Conservation (phyloP, 2,329 filamentous ascomycete species). For the Coniochaeta hoffmannii region DNA sequence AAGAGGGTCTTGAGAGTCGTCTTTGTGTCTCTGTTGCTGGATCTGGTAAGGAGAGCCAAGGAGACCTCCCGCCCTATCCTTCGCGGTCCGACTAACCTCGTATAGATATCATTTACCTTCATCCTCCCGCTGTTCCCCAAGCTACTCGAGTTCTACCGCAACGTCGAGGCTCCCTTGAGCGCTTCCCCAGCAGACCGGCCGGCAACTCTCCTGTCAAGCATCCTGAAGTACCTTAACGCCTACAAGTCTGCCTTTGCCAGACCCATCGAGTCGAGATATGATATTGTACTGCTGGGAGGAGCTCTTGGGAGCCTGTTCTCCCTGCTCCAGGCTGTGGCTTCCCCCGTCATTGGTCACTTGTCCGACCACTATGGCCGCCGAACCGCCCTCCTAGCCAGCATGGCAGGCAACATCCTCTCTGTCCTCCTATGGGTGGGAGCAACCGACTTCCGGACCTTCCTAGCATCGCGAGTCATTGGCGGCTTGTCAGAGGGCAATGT, state of each 20-base stretch:
- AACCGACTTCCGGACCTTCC: conserved; percentile 89
- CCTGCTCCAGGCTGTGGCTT: conserved; percentile 84
- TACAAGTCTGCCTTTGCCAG: conserved; percentile 92
- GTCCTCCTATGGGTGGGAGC: conserved; percentile 92
- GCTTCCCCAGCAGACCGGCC: conserved; percentile 29
- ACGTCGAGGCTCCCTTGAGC: conserved; percentile 58
- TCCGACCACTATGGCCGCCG: conserved; percentile 86
- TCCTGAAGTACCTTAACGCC: conserved; percentile 77
- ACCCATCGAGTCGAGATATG: conserved; percentile 92
- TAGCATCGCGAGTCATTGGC: conserved; percentile 86
- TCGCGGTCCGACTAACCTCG: conserved; percentile 2
- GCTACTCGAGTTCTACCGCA: conserved; percentile 92
- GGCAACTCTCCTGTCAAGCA: conserved; percentile 66
- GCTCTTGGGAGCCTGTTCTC: conserved; percentile 89
- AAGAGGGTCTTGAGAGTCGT: conserved; percentile 82
- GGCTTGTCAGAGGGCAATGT: conserved; percentile 95
- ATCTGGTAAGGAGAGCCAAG: conserved; percentile 58
- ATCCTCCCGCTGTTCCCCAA: conserved; percentile 95
- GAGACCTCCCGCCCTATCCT: neutral
- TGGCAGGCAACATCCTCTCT: conserved; percentile 87
- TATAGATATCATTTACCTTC: conserved; percentile 93
- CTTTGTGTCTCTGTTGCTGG: conserved; percentile 80
- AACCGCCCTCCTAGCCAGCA: conserved; percentile 80
- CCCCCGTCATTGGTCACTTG: conserved; percentile 80
- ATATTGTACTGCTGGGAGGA: conserved; percentile 90